phyloP scores from a whole-genome alignment of 495 filamentous ascomycete genomes.

The Neurospora sp. region DNA sequence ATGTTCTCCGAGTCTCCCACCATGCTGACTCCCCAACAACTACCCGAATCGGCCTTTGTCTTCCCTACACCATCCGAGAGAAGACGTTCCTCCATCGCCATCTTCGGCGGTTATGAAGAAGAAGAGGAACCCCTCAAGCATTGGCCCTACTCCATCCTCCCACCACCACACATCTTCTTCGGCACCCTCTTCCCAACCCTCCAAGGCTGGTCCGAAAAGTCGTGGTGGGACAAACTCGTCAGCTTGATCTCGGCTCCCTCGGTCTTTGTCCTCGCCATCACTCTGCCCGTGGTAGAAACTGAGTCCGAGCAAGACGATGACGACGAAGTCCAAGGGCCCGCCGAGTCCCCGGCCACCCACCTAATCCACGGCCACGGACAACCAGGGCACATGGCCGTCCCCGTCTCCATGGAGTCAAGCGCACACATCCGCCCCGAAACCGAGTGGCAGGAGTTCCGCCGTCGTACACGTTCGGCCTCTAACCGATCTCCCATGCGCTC shows the following conservation, averaged over 20 bases:
- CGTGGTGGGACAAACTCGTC: constrained; percentile 62
- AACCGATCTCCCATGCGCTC: background rate
- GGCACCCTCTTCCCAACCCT: constrained; percentile 84
- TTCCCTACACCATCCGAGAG: constrained; percentile 20
- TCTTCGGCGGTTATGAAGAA: constrained; percentile 37
- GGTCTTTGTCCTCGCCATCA: constrained; percentile 82
- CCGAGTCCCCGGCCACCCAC: constrained; percentile 11
- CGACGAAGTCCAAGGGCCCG: constrained; percentile 21
- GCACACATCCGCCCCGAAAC: constrained; percentile 25
- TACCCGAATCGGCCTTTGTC: constrained; percentile 20
- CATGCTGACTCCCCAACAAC: constrained; percentile 30
- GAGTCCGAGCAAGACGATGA: constrained; percentile 40
- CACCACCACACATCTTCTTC: constrained; percentile 56
- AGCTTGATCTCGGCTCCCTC: constrained; percentile 76
- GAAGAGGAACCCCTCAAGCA: constrained; percentile 40
- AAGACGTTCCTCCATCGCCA: constrained; percentile 13
- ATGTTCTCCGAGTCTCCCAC: constrained; percentile 32
- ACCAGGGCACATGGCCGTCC: constrained; percentile 15
- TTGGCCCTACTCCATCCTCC: constrained; percentile 69
- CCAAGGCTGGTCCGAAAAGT: constrained; percentile 66
- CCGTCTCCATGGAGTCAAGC: constrained; percentile 20
- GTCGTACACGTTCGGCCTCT: constrained; percentile 26
- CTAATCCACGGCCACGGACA: constrained; percentile 7
- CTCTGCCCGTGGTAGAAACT: constrained; percentile 79
- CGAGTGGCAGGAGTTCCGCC: constrained; percentile 45